Conservation (phyloP, 148 eudicot species). For the Vaccinium vitisidaea region DNA sequence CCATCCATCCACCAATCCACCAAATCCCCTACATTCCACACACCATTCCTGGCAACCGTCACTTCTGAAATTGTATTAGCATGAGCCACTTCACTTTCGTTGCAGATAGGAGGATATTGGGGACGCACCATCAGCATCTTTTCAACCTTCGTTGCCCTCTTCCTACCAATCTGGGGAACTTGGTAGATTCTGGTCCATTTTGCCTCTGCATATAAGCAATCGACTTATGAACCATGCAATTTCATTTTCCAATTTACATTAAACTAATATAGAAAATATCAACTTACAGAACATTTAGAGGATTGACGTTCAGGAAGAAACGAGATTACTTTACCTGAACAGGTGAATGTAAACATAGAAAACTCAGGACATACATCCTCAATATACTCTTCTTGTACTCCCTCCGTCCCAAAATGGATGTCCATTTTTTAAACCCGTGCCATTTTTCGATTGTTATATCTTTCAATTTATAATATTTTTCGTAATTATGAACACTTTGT, state of each 20-base stretch:
- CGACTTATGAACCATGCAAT: neutral
- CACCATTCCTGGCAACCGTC: slow-evolving; percentile 44
- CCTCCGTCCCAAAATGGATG: too few relatives aligned
- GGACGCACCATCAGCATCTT: slow-evolving; percentile 75
- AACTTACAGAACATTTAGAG: neutral
- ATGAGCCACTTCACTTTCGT: slow-evolving; percentile 39
- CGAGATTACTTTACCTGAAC: neutral
- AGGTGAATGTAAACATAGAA: neutral
- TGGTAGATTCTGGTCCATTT: slow-evolving; percentile 47
- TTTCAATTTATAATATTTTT: too few relatives aligned
- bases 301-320: neutral
- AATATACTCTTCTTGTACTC: neutral
- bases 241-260: neutral
- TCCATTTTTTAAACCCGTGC: too few relatives aligned
- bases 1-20: slow-evolving; percentile 66
- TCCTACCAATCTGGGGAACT: slow-evolving; percentile 14
- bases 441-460: too few relatives aligned
- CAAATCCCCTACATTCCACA: slow-evolving; percentile 73
- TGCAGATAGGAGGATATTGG: slow-evolving; percentile 50
- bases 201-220: slow-evolving; percentile 39
- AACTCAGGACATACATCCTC: neutral
- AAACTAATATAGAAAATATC: neutral
- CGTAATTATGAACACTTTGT: too few relatives aligned
- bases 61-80: slow-evolving; percentile 43
- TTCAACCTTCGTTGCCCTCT: slow-evolving; percentile 21